Evolutionary conservation across 1,284 basidiomycete genomes (phyloP).

Genomic region (Cryptococcus deneoformans): DNA sequence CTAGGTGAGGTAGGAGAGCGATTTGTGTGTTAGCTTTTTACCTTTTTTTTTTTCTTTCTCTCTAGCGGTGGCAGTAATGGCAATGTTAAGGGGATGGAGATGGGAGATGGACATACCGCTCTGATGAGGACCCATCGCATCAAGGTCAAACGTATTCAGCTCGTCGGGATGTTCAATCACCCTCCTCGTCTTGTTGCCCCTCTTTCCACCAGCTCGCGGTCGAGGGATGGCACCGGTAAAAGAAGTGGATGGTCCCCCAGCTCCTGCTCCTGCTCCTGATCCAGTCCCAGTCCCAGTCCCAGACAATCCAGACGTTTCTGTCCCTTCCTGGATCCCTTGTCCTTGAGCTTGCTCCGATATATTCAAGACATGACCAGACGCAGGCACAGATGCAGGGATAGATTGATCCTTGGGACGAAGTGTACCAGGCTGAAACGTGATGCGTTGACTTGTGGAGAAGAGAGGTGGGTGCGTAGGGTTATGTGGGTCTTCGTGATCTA

Average conservation of each 20-base stretch:
- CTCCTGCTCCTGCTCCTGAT: no score
- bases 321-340: neutral
- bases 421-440: constrained; percentile 32
- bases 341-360: neutral
- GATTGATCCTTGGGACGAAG: constrained; percentile 9
- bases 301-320: no score
- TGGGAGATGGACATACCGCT: constrained; percentile 6
- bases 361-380: no score
- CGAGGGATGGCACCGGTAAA: no score
- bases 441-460: constrained; percentile 23
- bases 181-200: neutral
- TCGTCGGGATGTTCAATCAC: constrained; percentile 6
- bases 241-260: no score
- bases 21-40: no score
- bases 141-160: constrained; percentile 9
- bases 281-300: no score
- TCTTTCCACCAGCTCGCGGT: neutral
- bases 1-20: neutral
- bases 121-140: constrained; percentile 9
- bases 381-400: neutral
- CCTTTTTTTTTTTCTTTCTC: no score
- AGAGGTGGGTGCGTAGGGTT: constrained; percentile 31
- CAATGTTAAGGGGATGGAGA: neutral
- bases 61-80: no score
- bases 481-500: constrained; percentile 32